Evolutionary conservation across 1,284 basidiomycete genomes (phyloP).

Genomic region (Moesziomyces antarcticus): DNA sequence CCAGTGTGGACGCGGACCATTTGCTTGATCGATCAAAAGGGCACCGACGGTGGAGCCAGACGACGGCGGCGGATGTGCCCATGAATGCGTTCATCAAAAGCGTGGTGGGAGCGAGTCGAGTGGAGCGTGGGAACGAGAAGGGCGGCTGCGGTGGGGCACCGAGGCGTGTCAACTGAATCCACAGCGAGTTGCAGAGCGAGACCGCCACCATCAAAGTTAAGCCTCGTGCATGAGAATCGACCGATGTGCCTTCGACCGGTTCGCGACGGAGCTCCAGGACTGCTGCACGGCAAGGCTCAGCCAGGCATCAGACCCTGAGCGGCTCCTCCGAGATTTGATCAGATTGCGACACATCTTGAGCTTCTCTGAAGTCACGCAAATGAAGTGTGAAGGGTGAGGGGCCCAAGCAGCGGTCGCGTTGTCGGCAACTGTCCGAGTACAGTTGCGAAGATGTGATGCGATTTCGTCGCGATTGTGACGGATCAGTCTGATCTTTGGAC

Average conservation of each 20-base stretch:
- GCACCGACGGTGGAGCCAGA: too few relatives aligned
- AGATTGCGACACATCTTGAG: too few relatives aligned
- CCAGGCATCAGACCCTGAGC: background rate
- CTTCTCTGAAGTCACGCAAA: conserved; percentile 5
- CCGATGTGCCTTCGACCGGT: background rate
- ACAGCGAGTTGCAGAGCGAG: background rate
- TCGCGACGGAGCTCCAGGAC: background rate
- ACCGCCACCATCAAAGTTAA: background rate
- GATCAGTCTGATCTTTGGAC: too few relatives aligned
- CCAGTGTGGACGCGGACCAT: too few relatives aligned
- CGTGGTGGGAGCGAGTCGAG: background rate
- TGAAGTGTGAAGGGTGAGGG: background rate
- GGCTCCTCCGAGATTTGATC: too few relatives aligned
- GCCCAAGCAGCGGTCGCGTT: too few relatives aligned
- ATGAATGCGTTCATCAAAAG: background rate
- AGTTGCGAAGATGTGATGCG: too few relatives aligned
- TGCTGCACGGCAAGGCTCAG: background rate
- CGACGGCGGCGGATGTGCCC: too few relatives aligned
- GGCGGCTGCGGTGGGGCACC: background rate
- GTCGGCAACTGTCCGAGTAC: too few relatives aligned
- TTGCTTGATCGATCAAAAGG: too few relatives aligned
- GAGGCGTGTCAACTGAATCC: background rate
- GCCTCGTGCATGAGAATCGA: background rate
- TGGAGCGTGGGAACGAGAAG: background rate
- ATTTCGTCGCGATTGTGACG: too few relatives aligned